phyloP scores from a whole-genome alignment of 2,329 filamentous ascomycete species.

The Orbilia ellipsospora region DNA sequence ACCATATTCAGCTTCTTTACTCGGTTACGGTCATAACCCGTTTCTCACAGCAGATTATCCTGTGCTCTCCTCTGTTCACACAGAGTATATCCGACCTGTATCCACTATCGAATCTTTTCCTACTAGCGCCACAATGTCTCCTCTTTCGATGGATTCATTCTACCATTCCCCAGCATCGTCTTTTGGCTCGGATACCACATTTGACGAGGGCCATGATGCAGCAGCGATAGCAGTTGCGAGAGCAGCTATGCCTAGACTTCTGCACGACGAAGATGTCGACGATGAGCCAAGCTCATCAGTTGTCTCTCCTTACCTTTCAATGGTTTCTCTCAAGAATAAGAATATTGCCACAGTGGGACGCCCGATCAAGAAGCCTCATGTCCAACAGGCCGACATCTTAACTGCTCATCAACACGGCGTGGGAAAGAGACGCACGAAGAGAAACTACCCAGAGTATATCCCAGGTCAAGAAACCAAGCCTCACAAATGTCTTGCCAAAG shows the following conservation, averaged over 20 bases:
- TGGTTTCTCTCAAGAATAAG: slow-evolving; percentile 45
- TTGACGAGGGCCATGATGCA: slow-evolving; percentile 51
- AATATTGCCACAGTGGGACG: slow-evolving; percentile 27
- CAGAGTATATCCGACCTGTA: slow-evolving; percentile 41
- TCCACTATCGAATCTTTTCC: slow-evolving; percentile 44
- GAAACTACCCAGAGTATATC: slow-evolving; percentile 36
- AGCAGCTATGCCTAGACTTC: slow-evolving; percentile 52
- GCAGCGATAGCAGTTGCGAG: slow-evolving; percentile 49
- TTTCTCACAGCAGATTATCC: slow-evolving; percentile 48
- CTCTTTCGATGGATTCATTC: slow-evolving; percentile 42
- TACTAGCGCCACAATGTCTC: slow-evolving; percentile 46
- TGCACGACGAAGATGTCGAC: slow-evolving; percentile 49
- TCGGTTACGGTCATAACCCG: slow-evolving; percentile 36
- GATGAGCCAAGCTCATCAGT: slow-evolving; percentile 29
- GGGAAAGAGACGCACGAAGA: slow-evolving; percentile 36
- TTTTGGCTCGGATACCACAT: slow-evolving; percentile 45
- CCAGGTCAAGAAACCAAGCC: slow-evolving; percentile 52
- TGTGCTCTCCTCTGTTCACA: slow-evolving; percentile 37
- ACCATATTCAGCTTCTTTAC: slow-evolving; percentile 37
- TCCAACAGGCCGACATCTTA: slow-evolving; percentile 19
- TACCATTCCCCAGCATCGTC: slow-evolving; percentile 51
- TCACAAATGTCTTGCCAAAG: slow-evolving; percentile 53
- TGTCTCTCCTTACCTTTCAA: slow-evolving; percentile 46
- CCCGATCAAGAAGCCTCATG: slow-evolving; percentile 16
- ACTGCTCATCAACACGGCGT: slow-evolving; percentile 29